These are phyloP conservation scores for Linanthus parryae DNA, from an alignment of 148 eudicot genomes.

Conservation along the genomic window DNA sequence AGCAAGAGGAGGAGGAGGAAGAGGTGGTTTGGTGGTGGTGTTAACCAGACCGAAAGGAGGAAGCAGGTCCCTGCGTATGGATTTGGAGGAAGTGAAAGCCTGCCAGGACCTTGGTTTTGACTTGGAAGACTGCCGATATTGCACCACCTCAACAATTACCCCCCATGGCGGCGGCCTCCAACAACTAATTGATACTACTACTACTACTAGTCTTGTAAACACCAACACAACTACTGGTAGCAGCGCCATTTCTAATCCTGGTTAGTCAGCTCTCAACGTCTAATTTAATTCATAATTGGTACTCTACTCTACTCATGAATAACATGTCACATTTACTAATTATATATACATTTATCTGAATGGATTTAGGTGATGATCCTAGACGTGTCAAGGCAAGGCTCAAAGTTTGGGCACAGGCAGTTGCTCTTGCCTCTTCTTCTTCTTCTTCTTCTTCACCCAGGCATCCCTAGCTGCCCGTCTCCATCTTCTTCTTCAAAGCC, in stretches of 20 bases:
- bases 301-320: too few relatives aligned
- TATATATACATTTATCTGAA: too few relatives aligned
- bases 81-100: slow-evolving; percentile 26
- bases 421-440: slow-evolving; percentile 26
- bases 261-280: neutral
- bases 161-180: too few relatives aligned
- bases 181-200: too few relatives aligned
- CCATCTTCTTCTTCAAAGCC: too few relatives aligned
- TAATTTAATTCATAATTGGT: neutral
- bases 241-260: slow-evolving; percentile 27
- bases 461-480: too few relatives aligned
- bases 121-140: too few relatives aligned
- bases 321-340: too few relatives aligned
- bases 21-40: slow-evolving; percentile 2
- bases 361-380: slow-evolving; percentile 22
- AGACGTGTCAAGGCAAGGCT: slow-evolving; percentile 26
- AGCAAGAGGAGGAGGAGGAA: slow-evolving; percentile 1
- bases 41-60: slow-evolving; percentile 20
- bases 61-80: slow-evolving; percentile 16
- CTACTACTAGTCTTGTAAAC: neutral
- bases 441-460: too few relatives aligned
- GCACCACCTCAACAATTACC: too few relatives aligned
- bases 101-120: slow-evolving; percentile 27
- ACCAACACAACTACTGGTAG: too few relatives aligned
- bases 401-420: slow-evolving; percentile 32